phyloP scores from a whole-genome alignment of 768 basidiomycete species.

The Russula lepida region DNA sequence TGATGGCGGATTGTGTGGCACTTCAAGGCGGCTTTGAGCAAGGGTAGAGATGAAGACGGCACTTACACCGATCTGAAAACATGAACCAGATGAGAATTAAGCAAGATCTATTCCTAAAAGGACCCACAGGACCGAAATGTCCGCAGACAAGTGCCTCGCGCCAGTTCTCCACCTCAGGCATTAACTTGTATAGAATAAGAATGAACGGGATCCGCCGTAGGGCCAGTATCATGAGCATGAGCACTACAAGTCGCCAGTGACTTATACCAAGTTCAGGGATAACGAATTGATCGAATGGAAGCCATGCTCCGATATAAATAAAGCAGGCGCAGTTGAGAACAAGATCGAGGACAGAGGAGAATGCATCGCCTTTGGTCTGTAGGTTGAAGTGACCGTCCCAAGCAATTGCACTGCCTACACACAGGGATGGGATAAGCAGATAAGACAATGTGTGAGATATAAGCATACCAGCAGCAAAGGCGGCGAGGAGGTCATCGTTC shows the following conservation, averaged over 20 bases:
- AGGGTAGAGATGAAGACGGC: conserved; percentile 82
- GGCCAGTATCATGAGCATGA: conserved; percentile 60
- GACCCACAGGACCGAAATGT: conserved; percentile 60
- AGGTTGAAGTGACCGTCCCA: conserved; percentile 83
- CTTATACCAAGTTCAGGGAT: conserved; percentile 48
- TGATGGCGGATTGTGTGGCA: conserved; percentile 49
- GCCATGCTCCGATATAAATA: conserved; percentile 83
- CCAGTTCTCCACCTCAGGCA: conserved; percentile 83
- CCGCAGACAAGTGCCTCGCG: conserved; percentile 85
- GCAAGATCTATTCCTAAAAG: conserved; percentile 6
- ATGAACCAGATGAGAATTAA: background rate
- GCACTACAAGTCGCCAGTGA: conserved; percentile 61
- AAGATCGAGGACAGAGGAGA: conserved; percentile 87
- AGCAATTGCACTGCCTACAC: conserved; percentile 74
- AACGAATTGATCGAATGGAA: conserved; percentile 56
- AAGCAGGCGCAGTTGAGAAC: conserved; percentile 76
- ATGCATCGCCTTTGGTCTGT: conserved; percentile 76
- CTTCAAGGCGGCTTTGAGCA: conserved; percentile 54
- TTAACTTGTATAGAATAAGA: conserved; percentile 66
- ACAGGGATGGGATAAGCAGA: background rate
- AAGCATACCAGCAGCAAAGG: conserved; percentile 67
- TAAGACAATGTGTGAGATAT: background rate
- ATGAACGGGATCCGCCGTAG: conserved; percentile 78
- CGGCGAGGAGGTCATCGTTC: conserved; percentile 81
- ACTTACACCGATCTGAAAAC: conserved; percentile 75